Base-by-base conservation (phyloP, 352 stramenopile species). In the Chrysophaeum taylorii region DNA sequence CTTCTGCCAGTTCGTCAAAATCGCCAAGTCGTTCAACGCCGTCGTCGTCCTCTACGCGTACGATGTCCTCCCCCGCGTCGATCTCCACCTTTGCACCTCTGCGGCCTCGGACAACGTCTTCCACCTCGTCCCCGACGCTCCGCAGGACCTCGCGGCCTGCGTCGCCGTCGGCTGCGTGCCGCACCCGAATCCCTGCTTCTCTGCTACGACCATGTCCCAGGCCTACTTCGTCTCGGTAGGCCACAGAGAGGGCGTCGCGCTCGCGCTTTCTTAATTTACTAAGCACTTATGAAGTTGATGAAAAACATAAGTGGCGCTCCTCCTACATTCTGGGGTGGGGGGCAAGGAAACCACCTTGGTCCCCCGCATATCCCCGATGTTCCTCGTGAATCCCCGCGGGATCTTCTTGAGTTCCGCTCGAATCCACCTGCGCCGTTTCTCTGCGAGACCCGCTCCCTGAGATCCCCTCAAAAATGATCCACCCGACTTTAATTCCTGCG, bases 1-100 rank as follows among this genome's bases (percentile, higher is more conserved):
- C 41, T 71, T 42, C 43, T 68, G 31, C 9, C 70, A 74, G 53
- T 74, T 70, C 50, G 45, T 74, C 45, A 74, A 74, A 42, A 37
- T 74, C 4, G 63, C 62, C 1, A 60, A 63, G 0, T 35, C 69
- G 21, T 68, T 71, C 31, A 16, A 74, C 25, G 35, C 70, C 43
- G 70, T 63, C 33, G 2, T 74, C 29, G 36, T 68, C n/a, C 21
- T 74, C 21, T 62, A 70, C 52, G 60, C 37, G n/a, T 57, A 68
- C 1, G 53, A 54, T 48, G 52, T 36, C 0, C 41, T 41, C 23
- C 69, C 69, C 29, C 21, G 2, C 5, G 62, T 74, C 21, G 23
- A n/a, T 27, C 29, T 48, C 36, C n/a, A 43, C 25, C 60, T 66
- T 12, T 43, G 29, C 38, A 29, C 37, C 27, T 7, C 57, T 12